phyloP scores from a whole-genome alignment of 495 filamentous ascomycete genomes.

The Neurospora sublineolata region DNA sequence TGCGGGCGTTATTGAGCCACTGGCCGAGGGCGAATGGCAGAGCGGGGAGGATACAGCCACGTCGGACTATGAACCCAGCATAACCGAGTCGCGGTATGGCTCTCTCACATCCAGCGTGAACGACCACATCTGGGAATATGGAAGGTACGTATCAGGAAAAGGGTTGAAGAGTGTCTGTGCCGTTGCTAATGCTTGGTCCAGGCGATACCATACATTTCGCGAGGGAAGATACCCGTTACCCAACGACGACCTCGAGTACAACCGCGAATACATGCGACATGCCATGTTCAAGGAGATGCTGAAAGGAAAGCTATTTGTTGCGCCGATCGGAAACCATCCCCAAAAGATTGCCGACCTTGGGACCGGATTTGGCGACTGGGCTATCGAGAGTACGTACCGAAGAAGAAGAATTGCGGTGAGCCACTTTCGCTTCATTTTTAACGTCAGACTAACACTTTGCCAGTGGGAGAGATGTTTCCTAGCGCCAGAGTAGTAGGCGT shows the following conservation, averaged over 20 bases:
- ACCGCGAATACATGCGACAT: slow-evolving; percentile 41
- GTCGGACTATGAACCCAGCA: slow-evolving; percentile 23
- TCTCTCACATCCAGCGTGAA: slow-evolving; percentile 24
- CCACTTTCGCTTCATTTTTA: background rate
- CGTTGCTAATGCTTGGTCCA: background rate
- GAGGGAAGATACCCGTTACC: slow-evolving; percentile 25
- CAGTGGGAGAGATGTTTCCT: slow-evolving; percentile 45
- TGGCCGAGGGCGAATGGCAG: slow-evolving; percentile 7
- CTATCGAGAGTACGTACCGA: slow-evolving; percentile 46
- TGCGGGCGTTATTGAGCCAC: slow-evolving; percentile 12
- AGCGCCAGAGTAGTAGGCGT: slow-evolving; percentile 46
- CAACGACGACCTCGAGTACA: slow-evolving; percentile 29
- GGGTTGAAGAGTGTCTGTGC: background rate
- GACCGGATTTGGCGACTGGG: slow-evolving; percentile 52
- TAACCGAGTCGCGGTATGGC: slow-evolving; percentile 16
- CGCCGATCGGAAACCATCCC: slow-evolving; percentile 44
- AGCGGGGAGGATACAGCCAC: slow-evolving; percentile 11
- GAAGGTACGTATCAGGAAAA: slow-evolving; percentile 13
- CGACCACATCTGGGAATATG: slow-evolving; percentile 26
- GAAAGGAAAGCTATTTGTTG: slow-evolving; percentile 45
- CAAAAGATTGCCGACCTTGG: slow-evolving; percentile 58
- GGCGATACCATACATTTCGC: slow-evolving; percentile 24
- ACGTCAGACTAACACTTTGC: background rate
- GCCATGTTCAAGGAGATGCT: slow-evolving; percentile 46
- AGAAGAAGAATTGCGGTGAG: slow-evolving; percentile 5